A percentile compares a stretch with the other conserved stretches of the same genome.
phyloP scores from a whole-genome alignment of 352 stramenopile genomes.

The Globisporangium canariense region DNA sequence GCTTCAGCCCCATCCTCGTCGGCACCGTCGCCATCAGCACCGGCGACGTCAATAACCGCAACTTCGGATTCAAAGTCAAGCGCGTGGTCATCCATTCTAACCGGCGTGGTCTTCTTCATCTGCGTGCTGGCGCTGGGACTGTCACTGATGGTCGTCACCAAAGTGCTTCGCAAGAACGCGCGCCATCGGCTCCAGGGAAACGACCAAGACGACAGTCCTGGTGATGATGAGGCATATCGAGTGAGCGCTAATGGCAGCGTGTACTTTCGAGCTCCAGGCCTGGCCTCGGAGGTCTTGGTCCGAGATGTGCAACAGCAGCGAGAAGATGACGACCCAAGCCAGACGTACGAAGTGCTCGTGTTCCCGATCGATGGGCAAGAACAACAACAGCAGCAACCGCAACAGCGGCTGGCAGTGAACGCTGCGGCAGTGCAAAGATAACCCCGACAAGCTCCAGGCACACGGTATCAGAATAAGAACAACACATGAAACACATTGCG shows the following conservation, averaged over 20 bases:
- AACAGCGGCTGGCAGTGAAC: not conserved
- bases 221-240: not conserved
- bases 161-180: not conserved
- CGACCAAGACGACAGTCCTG: not conserved
- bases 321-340: not conserved
- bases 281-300: not conserved
- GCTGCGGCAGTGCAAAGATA: not conserved
- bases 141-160: not conserved
- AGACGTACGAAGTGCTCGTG: conserved; percentile 8
- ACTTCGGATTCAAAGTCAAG: not conserved
- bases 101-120: not conserved
- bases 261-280: not conserved
- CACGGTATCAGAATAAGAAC: not conserved
- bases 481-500: no score
- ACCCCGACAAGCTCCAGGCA: not conserved
- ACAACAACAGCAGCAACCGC: not conserved
- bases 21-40: not conserved
- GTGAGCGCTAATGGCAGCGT: not conserved
- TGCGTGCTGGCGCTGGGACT: not conserved
- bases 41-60: not conserved
- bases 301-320: not conserved
- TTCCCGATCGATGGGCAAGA: not conserved
- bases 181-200: not conserved
- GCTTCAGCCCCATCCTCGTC: not conserved
- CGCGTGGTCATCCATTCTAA: not conserved